A percentile compares a stretch with the other conserved stretches of the same genome.
These are phyloP conservation scores for Warburgia ugandensis DNA, from an alignment of 164 flowering plant genomes.

Conservation along the genomic window DNA sequence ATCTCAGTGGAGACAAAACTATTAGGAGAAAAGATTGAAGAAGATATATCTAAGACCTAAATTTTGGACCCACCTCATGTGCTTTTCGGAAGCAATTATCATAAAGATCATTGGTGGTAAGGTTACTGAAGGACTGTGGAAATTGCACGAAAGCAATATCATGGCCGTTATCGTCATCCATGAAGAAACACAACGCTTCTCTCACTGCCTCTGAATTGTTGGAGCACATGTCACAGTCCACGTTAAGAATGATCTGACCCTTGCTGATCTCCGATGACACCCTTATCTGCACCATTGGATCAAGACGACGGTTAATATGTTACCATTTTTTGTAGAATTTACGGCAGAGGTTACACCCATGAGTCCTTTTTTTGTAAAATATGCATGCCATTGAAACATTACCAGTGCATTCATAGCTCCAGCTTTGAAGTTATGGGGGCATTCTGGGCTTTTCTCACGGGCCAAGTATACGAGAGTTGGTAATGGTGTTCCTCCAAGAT, in stretches of 20 bases:
- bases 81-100: neutral
- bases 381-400: conserved; percentile 14
- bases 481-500: conserved; percentile 27
- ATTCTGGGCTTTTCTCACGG: conserved; percentile 42
- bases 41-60: too few species aligned
- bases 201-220: conserved; percentile 27
- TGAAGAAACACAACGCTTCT: conserved; percentile 32
- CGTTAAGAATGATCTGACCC: conserved; percentile 26
- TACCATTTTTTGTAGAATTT: too few species aligned
- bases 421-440: conserved; percentile 49
- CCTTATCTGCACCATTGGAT: conserved; percentile 20
- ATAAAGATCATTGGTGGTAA: conserved; percentile 22
- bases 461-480: conserved; percentile 51
- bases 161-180: conserved; percentile 30
- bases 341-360: too few species aligned
- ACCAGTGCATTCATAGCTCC: conserved; percentile 58
- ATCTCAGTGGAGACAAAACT: too few species aligned
- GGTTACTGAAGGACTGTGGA: conserved; percentile 23
- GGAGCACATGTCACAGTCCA: conserved; percentile 39
- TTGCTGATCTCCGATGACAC: conserved; percentile 30
- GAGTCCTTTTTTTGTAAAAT: too few species aligned
- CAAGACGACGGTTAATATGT: neutral
- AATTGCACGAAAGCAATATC: conserved; percentile 30
- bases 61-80: neutral
- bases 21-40: too few species aligned